Evolutionary conservation across 805 yeast species (phyloP), one percentile per base, ranked within the genome.

Genomic region (Metahyphopichia silvanorum): DNA sequence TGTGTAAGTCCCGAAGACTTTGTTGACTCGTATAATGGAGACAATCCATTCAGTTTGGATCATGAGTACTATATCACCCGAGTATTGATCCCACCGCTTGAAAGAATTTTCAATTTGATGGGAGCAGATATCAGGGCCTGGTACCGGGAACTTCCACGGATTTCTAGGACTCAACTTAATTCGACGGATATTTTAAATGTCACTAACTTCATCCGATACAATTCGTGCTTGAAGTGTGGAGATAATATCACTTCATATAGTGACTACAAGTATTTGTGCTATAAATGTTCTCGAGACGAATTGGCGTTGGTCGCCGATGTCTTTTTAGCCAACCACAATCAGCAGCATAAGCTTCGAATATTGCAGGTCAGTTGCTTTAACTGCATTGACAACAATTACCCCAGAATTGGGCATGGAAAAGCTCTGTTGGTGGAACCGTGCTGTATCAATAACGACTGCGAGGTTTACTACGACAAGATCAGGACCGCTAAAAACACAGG

Each of bases 51-150:
- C 35, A 71, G 66, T 29, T 53, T 93, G 13, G 98, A 93, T 48
- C 70, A 82, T 14, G 87, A 85, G 24, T 93, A 93, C 51, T 93
- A 93, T 55, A 87, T 93, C 29, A 74, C 74, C 2, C 82, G 86
- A 48, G 86, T 86, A 2, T 57, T 93, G 29, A 77, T 91, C 6
- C 98, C 98, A 2, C 98, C 98, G 0, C 59, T 93, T 34, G 94
- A 86, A 41, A 63, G 98, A 37, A 63, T 91, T 2, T 85, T 93
- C 56, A 83, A 79, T 45, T 57, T 91, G 10, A 59, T 87, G 36
- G 98, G 98, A 0, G 93, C 84, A 2, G 83, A 87, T 57, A 70
- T 89, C 5, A 65, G 66, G 25, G 66, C 64, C 4, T 93, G 98
- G 98, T 85, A 79, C 41, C 56, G 57, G 8, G 85, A 78, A 17